Evolutionary conservation across 768 basidiomycete genomes (phyloP).

Genomic region (Tulasnella sp.): DNA sequence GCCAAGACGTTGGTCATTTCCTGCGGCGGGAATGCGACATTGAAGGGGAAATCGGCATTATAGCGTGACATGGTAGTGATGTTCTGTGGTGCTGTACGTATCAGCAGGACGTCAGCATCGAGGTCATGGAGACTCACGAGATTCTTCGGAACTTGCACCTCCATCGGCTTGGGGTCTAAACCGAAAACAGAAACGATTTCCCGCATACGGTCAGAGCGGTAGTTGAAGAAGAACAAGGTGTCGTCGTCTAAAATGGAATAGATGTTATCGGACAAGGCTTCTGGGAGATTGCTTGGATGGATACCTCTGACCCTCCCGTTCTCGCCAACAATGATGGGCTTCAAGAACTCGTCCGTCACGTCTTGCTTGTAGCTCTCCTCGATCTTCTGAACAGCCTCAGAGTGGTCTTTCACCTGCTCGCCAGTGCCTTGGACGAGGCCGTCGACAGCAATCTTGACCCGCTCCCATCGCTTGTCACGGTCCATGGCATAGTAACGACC

Average conservation of each 20-base stretch:
- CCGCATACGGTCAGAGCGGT: conserved; percentile 91
- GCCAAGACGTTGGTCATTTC: conserved; percentile 90
- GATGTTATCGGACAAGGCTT: not conserved
- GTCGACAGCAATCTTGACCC: conserved; percentile 80
- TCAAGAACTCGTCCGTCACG: conserved; percentile 89
- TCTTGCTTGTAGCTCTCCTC: conserved; percentile 70
- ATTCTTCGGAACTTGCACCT: conserved; percentile 65
- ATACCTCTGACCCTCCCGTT: conserved; percentile 69
- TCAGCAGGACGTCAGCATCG: not conserved
- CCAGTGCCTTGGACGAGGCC: conserved; percentile 63
- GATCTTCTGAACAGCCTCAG: conserved; percentile 51
- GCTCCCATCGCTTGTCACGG: conserved; percentile 92
- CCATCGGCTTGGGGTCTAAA: conserved; percentile 68
- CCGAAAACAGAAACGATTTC: conserved; percentile 79
- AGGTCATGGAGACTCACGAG: conserved; percentile 40
- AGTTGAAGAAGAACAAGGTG: conserved; percentile 94
- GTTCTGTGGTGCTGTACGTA: conserved; percentile 33
- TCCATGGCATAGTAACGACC: conserved; percentile 97
- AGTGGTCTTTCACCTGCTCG: conserved; percentile 31
- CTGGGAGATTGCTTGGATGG: conserved; percentile 16
- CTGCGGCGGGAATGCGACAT: conserved; percentile 86
- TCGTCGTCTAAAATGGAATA: conserved; percentile 46
- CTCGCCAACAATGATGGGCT: conserved; percentile 79
- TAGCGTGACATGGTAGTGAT: conserved; percentile 93
- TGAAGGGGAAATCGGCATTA: conserved; percentile 82